phyloP scores from a whole-genome alignment of 2,329 filamentous ascomycete species.

The Chalaropsis thielavioides region DNA sequence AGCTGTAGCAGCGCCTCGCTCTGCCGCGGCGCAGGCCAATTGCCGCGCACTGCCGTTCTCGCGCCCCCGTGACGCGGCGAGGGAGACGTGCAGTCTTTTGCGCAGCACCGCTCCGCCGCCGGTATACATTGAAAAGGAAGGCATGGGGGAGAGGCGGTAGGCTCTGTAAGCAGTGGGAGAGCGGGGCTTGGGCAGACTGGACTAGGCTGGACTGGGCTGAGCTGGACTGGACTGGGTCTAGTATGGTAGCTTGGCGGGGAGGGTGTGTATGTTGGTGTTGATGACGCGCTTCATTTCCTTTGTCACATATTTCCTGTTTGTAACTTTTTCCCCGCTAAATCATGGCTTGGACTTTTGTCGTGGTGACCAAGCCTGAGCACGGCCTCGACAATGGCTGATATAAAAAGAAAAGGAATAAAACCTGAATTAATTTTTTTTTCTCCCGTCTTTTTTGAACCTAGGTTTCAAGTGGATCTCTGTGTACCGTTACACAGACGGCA shows the following conservation, averaged over 20 bases:
- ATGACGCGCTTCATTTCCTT: background rate
- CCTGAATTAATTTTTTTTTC: no score
- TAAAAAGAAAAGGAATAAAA: no score
- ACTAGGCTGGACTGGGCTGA: no score
- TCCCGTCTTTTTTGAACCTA: no score
- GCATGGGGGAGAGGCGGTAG: background rate
- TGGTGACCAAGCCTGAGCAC: no score
- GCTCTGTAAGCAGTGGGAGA: background rate
- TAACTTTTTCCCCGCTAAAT: background rate
- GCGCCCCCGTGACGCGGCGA: background rate
- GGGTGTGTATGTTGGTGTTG: background rate
- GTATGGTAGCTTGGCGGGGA: no score
- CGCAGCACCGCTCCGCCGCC: slow-evolving; percentile 6
- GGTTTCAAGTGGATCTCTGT: no score
- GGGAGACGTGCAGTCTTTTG: slow-evolving; percentile 9
- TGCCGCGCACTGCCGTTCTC: background rate
- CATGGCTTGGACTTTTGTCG: background rate
- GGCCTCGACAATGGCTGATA: no score
- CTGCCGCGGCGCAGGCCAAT: background rate
- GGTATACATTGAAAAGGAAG: slow-evolving; percentile 8
- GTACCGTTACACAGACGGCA: no score
- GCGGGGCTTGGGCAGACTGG: no score
- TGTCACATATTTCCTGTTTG: background rate
- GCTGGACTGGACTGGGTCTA: no score
- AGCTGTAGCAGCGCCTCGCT: background rate